These are phyloP conservation scores for Lepidium africanum DNA, from an alignment of 345 rosid genomes.

Conservation along the genomic window DNA sequence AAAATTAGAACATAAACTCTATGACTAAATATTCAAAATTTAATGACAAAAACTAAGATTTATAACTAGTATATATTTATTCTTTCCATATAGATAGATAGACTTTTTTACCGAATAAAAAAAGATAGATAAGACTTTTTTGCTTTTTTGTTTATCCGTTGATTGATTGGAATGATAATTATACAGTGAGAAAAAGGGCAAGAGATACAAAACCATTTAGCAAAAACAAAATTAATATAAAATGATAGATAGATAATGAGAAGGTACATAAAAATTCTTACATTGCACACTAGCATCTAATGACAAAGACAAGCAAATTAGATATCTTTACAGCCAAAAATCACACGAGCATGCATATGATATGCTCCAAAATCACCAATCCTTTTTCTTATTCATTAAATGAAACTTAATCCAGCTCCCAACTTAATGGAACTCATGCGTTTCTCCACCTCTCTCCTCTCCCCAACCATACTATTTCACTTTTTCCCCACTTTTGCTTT, in stretches of 20 bases:
- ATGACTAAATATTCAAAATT: too few species aligned
- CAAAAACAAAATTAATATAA: too few species aligned
- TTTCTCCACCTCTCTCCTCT: slow-evolving; percentile 19
- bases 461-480: slow-evolving; percentile 11
- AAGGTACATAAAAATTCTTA: neutral
- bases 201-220: neutral
- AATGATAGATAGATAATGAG: neutral
- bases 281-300: neutral
- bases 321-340: neutral
- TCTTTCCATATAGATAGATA: neutral
- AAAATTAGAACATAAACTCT: too few species aligned
- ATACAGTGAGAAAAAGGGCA: neutral
- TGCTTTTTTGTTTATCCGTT: neutral
- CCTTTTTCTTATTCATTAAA: neutral
- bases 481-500: neutral
- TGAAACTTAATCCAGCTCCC: slow-evolving; percentile 9
- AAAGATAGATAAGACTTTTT: too few species aligned
- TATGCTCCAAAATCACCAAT: neutral
- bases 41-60: too few species aligned
- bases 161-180: neutral
- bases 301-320: neutral
- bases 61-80: neutral
- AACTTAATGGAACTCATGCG: slow-evolving; percentile 28
- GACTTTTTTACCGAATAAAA: too few species aligned
- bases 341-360: neutral